Conservation (phyloP, 352 stramenopile species). For the Phytophthora pluvialis region DNA sequence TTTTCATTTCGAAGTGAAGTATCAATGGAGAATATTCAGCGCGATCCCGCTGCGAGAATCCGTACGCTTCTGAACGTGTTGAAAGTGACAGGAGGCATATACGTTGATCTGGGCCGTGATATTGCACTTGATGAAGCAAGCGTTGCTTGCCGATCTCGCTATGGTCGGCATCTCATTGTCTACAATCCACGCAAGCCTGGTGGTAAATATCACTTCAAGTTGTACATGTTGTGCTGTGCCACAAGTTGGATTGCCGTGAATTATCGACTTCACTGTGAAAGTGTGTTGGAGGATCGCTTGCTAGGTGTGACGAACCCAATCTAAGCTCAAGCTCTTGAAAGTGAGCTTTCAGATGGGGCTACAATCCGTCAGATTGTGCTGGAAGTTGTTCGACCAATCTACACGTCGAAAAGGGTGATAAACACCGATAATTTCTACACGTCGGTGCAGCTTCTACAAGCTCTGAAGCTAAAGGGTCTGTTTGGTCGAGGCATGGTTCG, state of each 20-base stretch:
- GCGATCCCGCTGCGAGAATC: no score
- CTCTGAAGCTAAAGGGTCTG: constrained; percentile 26
- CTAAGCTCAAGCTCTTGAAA: neutral
- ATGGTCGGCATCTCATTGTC: no score
- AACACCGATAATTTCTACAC: constrained; percentile 48
- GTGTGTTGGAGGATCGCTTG: constrained; percentile 26
- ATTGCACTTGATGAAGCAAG: neutral
- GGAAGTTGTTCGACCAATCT: constrained; percentile 30
- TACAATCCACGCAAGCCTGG: no score
- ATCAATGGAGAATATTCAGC: no score
- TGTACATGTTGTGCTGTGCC: constrained; percentile 41
- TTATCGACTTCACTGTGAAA: constrained; percentile 36
- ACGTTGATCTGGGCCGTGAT: constrained; percentile 29
- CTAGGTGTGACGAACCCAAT: constrained; percentile 7
- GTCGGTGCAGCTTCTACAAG: constrained; percentile 33
- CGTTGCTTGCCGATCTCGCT: no score
- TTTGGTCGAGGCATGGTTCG: constrained; percentile 26
- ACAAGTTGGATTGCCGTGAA: constrained; percentile 33
- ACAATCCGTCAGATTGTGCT: constrained; percentile 26
- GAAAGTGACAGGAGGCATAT: constrained; percentile 1
- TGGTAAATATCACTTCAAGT: no score
- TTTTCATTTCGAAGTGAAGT: constrained; percentile 16
- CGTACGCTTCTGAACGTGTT: no score
- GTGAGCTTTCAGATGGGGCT: neutral
- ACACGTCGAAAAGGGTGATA: constrained; percentile 25